phyloP scores from a whole-genome alignment of 139 green algal genomes.

The Chlamydomonas eustigma region DNA sequence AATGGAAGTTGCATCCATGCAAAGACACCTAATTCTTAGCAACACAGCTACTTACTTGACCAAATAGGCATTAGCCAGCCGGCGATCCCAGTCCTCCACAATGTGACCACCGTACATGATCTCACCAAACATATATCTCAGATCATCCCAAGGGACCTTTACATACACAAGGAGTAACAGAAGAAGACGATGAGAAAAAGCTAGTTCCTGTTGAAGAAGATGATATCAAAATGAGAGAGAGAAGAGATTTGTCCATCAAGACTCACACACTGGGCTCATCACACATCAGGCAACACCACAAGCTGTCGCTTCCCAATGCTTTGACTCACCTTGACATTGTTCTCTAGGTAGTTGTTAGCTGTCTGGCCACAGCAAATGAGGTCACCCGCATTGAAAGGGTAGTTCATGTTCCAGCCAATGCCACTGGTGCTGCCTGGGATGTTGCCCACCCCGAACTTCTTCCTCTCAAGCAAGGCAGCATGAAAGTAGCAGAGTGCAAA shows the following conservation, averaged over 20 bases:
- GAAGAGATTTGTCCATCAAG: background rate
- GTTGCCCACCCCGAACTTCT: slow-evolving; percentile 94
- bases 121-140: slow-evolving; percentile 91
- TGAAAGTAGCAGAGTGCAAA: slow-evolving; percentile 94
- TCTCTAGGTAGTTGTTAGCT: slow-evolving; percentile 86
- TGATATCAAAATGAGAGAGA: no score
- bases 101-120: slow-evolving; percentile 97
- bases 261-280: background rate
- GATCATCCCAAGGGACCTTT: slow-evolving; percentile 79
- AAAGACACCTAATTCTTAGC: no score
- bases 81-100: slow-evolving; percentile 89
- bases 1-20: no score
- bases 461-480: slow-evolving; percentile 81
- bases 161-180: no score
- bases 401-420: slow-evolving; percentile 96
- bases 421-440: slow-evolving; percentile 62
- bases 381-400: slow-evolving; percentile 91
- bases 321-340: slow-evolving; percentile 67
- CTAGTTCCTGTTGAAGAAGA: no score
- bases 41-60: background rate
- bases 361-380: slow-evolving; percentile 82
- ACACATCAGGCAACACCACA: background rate
- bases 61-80: slow-evolving; percentile 60
- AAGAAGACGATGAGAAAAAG: no score
- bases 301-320: background rate